Conservation (phyloP, 768 basidiomycete genomes). For the Collybia mongolica region DNA sequence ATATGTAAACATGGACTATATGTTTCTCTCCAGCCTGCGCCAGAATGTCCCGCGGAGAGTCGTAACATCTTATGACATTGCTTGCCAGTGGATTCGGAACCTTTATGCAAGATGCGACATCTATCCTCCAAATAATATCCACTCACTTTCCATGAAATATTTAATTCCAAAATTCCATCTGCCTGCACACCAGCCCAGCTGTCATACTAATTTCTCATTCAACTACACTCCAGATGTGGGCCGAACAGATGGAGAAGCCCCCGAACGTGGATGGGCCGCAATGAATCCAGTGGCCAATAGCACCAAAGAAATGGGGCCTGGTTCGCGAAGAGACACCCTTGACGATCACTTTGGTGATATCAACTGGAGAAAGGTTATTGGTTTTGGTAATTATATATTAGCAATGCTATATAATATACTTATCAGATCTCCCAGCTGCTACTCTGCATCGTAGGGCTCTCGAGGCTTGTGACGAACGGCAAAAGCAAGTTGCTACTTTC, state of each 20-base stretch:
- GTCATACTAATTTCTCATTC: too few species aligned
- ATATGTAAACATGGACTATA: constrained; percentile 22
- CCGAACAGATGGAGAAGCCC: constrained; percentile 12
- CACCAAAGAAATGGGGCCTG: constrained; percentile 25
- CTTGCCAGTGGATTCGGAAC: constrained; percentile 20
- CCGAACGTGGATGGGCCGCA: constrained; percentile 21
- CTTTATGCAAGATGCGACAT: too few species aligned
- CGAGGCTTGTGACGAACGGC: too few species aligned
- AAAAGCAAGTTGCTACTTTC: too few species aligned
- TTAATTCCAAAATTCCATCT: constrained; percentile 30
- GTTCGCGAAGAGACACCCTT: constrained; percentile 19
- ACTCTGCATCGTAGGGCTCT: too few species aligned
- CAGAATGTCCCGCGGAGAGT: constrained; percentile 4
- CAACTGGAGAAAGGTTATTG: constrained; percentile 30
- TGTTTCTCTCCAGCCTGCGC: constrained; percentile 17
- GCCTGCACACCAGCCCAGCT: too few species aligned
- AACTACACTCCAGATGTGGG: too few species aligned
- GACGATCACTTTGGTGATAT: constrained; percentile 19
- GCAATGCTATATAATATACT: too few species aligned
- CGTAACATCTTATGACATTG: constrained; percentile 25
- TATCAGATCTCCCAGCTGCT: too few species aligned
- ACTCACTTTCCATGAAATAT: constrained; percentile 1
- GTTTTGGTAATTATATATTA: too few species aligned
- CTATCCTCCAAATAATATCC: neutral
- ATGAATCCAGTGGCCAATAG: constrained; percentile 16